A percentile compares a stretch with the other conserved stretches of the same genome.
Evolutionary conservation across 306 rosid genomes (phyloP).

Genomic region (Pachyrhizus erosus): DNA sequence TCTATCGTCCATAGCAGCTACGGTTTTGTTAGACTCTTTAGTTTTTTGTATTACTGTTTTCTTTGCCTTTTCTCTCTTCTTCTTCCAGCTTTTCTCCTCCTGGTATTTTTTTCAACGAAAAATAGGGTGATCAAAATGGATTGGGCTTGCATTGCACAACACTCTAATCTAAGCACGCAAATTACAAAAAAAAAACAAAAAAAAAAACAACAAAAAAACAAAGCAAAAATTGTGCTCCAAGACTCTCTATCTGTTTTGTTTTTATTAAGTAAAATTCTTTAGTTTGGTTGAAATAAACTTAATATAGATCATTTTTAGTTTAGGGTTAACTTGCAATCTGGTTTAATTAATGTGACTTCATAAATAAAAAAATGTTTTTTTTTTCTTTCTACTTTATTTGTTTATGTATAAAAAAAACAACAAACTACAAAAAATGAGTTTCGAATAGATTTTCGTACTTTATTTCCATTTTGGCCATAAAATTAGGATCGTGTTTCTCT

Average conservation of each 20-base stretch:
- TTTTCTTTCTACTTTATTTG: neutral
- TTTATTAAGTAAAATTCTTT: neutral
- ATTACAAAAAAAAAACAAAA: neutral
- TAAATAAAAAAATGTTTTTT: too few relatives aligned
- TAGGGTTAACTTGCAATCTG: too few relatives aligned
- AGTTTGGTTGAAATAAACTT: too few relatives aligned
- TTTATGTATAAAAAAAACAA: neutral
- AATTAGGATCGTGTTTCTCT: neutral
- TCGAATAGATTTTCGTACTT: neutral
- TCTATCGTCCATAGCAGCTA: neutral
- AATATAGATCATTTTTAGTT: too few relatives aligned
- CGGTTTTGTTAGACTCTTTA: neutral
- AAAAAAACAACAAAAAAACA: neutral
- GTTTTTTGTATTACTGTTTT: neutral
- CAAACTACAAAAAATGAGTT: neutral
- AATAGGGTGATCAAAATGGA: neutral
- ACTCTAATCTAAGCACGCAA: neutral
- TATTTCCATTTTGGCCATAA: neutral
- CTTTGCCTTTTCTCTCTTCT: slow-evolving; percentile 2
- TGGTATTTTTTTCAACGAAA: neutral
- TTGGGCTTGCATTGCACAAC: neutral
- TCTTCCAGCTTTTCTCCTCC: neutral
- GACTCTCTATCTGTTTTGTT: neutral
- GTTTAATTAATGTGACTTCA: too few relatives aligned
- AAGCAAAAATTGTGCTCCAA: neutral